Evolutionary conservation across 2,329 filamentous ascomycete species (phyloP), one percentile per base, ranked within the genome.

Genomic region (Alternaria sp.): DNA sequence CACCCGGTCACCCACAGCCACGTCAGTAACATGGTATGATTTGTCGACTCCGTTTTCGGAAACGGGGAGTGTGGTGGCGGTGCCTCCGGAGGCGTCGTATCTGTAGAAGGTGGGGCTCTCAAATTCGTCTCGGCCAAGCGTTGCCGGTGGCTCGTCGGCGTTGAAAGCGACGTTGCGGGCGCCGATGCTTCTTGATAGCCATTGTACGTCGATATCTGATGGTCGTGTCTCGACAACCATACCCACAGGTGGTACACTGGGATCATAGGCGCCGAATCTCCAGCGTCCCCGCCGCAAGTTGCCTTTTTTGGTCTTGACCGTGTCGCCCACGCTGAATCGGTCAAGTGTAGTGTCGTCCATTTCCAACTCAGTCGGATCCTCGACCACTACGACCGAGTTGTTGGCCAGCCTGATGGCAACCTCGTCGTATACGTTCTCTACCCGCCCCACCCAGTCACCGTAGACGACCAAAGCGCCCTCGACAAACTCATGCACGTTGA

Each of bases 401-500:
- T 88, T 84, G 7, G 77, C 69, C 12, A 88, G 78, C 42, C 79
- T 81, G 26, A 89, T 62, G 2, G 83, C 79, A 14, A 87, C 78
- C 52, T 84, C 81, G 48, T 84, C 80, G 30, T 80, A 77, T 44
- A 84, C 77, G 3, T 82, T 78, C 51, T 83, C 79, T 5, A 89
- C 81, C 11, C 82, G 74, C 1, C 87, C 87, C 4, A 88, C 70
- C 84, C 86, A 88, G 64, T 85, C 81, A 18, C 82, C 78, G 69
- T 84, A 86, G 12, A 87, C 78, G 22, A 88, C 78, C 32, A 85
- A 78, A 53, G 86, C 83, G 5, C 84, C 84, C 61, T 83, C 81
- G 6, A 78, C 69, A 62, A 81, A 83, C 48, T 83, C 75, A 60
- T 83, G 78, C 12, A 81, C 78, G 55, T 79, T 77, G 56, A 75